Percentiles rank a stretch among this genome's conserved stretches.
These are phyloP conservation scores for Epichloe sibirici DNA, from an alignment of 2,329 filamentous ascomycete species.

Conservation along the genomic window DNA sequence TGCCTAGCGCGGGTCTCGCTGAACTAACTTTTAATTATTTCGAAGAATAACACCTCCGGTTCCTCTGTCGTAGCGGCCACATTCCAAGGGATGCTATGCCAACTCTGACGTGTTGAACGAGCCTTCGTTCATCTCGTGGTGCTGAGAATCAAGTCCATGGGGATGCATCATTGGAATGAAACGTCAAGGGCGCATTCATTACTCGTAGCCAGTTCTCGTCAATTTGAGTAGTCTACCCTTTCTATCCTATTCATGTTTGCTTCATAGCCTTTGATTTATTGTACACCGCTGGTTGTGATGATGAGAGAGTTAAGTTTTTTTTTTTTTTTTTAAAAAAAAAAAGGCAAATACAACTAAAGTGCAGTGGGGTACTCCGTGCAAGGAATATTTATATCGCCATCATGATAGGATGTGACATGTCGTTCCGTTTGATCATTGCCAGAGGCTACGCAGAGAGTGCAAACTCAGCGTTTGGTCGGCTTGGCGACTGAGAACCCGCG, in stretches of 20 bases:
- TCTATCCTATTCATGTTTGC: not conserved
- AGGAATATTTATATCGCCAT: not conserved
- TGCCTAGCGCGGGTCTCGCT: conserved; percentile 14
- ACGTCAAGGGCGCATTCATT: no score
- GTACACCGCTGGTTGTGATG: not conserved
- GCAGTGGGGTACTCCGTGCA: no score
- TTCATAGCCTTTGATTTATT: not conserved
- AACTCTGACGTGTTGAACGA: no score
- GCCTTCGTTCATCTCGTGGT: no score
- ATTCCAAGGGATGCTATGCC: no score
- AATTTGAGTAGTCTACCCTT: not conserved
- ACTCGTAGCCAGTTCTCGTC: not conserved
- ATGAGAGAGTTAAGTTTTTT: no score
- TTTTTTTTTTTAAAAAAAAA: no score
- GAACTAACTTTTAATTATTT: not conserved
- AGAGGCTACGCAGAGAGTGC: not conserved
- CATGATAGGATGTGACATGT: not conserved
- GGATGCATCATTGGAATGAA: no score
- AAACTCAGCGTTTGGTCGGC: not conserved
- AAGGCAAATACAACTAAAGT: not conserved
- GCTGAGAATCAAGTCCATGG: no score
- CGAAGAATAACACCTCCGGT: no score
- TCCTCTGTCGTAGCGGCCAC: no score
- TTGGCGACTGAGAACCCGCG: no score
- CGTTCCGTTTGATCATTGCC: not conserved